These are phyloP conservation scores for Linnemannia hyalina DNA, from an alignment of 192 early-diverging fungal species.

Conservation along the genomic window DNA sequence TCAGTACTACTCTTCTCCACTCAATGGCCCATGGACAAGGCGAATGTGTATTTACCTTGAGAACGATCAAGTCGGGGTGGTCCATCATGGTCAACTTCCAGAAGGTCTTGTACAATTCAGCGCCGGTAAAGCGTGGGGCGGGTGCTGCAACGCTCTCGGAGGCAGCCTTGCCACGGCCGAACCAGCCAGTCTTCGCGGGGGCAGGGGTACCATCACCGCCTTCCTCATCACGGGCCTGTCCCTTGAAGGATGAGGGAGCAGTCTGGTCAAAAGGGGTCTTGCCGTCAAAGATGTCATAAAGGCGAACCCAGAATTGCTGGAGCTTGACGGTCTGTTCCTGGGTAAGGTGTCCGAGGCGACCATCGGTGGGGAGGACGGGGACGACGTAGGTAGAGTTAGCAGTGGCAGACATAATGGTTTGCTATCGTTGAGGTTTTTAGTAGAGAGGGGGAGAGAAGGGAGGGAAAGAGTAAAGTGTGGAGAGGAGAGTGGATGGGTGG, in stretches of 20 bases:
- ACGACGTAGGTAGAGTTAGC: slow-evolving; percentile 20
- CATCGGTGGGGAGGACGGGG: slow-evolving; percentile 38
- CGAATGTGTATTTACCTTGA: slow-evolving; percentile 28
- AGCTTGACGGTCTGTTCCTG: slow-evolving; percentile 50
- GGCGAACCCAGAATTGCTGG: slow-evolving; percentile 45
- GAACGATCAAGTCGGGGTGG: slow-evolving; percentile 46
- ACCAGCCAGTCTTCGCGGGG: slow-evolving; percentile 31
- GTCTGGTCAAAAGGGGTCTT: slow-evolving; percentile 49
- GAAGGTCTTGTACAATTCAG: slow-evolving; percentile 26
- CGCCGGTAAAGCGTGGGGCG: slow-evolving; percentile 27
- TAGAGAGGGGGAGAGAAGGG: neutral
- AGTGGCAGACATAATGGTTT: neutral
- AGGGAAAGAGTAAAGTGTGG: neutral
- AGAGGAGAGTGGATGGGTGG: neutral
- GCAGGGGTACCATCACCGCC: slow-evolving; percentile 2
- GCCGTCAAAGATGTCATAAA: slow-evolving; percentile 59
- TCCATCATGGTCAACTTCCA: slow-evolving; percentile 53
- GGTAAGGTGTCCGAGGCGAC: slow-evolving; percentile 51
- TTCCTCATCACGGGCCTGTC: slow-evolving; percentile 39
- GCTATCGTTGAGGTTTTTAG: neutral
- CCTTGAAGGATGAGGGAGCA: slow-evolving; percentile 46
- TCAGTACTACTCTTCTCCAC: too few species aligned
- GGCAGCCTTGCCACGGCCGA: slow-evolving; percentile 25
- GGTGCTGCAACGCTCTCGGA: slow-evolving; percentile 5
- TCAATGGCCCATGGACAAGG: neutral